phyloP scores from a whole-genome alignment of 2,329 filamentous ascomycete genomes.

The Diaporthe australafricana region DNA sequence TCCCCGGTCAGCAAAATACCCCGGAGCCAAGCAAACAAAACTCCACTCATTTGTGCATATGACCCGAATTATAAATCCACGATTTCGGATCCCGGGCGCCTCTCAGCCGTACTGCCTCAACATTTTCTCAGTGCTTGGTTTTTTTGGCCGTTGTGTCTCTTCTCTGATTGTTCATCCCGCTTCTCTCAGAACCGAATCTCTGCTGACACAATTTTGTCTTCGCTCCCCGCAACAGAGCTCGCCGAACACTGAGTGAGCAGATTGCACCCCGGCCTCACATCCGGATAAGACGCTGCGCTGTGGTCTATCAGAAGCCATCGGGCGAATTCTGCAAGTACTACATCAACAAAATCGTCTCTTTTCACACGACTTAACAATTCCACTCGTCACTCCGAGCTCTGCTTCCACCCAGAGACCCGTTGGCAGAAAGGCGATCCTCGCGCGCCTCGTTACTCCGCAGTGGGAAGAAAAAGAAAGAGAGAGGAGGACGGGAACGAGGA shows the following conservation, averaged over 20 bases:
- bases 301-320: constrained; percentile 30
- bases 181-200: not conserved
- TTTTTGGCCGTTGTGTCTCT: not conserved
- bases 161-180: not conserved
- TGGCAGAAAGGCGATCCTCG: not conserved
- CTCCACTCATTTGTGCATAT: constrained; percentile 20
- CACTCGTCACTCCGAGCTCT: not conserved
- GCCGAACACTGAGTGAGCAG: constrained; percentile 29
- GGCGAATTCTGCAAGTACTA: constrained; percentile 36
- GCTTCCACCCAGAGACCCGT: not conserved
- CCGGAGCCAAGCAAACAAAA: constrained; percentile 28
- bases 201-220: constrained; percentile 10
- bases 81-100: constrained; percentile 25
- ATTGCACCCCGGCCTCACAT: constrained; percentile 29
- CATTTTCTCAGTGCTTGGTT: not conserved
- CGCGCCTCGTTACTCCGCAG: not conserved
- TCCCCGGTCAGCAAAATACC: constrained; percentile 26
- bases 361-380: constrained; percentile 23
- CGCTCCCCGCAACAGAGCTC: constrained; percentile 28
- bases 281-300: constrained; percentile 29
- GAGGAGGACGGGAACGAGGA: not conserved
- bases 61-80: constrained; percentile 30
- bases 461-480: not conserved
- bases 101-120: constrained; percentile 22
- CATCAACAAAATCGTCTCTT: constrained; percentile 35